Percentiles rank a stretch among this genome's conserved stretches.
These are phyloP conservation scores for Adansonia rubrostipa DNA, from an alignment of 441 rosid genomes.

Conservation along the genomic window DNA sequence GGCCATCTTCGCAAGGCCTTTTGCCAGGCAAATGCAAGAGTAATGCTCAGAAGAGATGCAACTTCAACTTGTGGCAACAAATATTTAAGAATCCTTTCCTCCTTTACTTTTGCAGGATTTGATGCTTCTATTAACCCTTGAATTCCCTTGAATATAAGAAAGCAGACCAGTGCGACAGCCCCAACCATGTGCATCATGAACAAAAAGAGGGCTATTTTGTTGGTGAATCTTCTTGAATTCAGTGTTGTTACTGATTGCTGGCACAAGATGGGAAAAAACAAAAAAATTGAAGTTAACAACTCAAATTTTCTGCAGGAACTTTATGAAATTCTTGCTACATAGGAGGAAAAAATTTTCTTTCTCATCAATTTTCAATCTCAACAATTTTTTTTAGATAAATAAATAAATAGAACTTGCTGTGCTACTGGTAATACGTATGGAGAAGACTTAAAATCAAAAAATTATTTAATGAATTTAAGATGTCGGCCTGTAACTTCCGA, in stretches of 20 bases:
- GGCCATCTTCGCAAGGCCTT: constrained; percentile 80
- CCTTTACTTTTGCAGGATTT: constrained; percentile 50
- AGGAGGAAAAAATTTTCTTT: neutral
- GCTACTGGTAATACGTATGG: neutral
- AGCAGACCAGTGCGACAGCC: constrained; percentile 68
- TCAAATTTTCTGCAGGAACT: constrained; percentile 2
- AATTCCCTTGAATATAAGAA: constrained; percentile 82
- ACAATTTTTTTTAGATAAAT: too few species aligned
- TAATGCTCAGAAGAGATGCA: constrained; percentile 75
- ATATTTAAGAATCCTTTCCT: constrained; percentile 56
- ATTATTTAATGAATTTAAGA: constrained; percentile 6
- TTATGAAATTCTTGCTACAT: neutral
- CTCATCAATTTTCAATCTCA: constrained; percentile 3
- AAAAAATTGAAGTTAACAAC: constrained; percentile 9
- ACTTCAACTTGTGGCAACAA: constrained; percentile 90
- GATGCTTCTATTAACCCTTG: constrained; percentile 72
- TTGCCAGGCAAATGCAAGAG: constrained; percentile 89
- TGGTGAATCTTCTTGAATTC: constrained; percentile 80
- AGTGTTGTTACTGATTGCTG: constrained; percentile 63
- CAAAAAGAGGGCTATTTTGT: constrained; percentile 70
- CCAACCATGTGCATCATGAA: constrained; percentile 66
- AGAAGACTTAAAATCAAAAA: neutral
- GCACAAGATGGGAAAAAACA: constrained; percentile 21
- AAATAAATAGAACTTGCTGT: too few species aligned
- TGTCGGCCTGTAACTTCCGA: neutral